Conservation (phyloP, 108 stramenopile genomes). For the Seminavis robusta region DNA sequence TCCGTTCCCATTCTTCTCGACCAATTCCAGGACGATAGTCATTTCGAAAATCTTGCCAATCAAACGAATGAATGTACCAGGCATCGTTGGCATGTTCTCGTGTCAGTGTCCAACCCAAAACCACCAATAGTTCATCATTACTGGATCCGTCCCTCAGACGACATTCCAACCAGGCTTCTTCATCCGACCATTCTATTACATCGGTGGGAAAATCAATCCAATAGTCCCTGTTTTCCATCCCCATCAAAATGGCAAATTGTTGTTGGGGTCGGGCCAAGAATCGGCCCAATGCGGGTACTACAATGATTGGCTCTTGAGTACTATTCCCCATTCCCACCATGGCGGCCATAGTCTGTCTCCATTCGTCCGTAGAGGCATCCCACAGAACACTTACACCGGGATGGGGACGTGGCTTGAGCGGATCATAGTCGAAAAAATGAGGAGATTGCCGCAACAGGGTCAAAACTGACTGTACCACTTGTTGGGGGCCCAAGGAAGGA, state of each 20-base stretch:
- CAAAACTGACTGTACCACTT: too few species aligned
- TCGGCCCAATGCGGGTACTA: constrained; percentile 37
- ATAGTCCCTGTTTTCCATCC: constrained; percentile 23
- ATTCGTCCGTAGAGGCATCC: too few species aligned
- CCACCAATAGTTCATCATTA: constrained; percentile 46
- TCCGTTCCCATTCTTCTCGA: constrained; percentile 81
- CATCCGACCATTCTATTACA: constrained; percentile 59
- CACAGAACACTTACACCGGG: too few species aligned
- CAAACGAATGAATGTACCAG: constrained; percentile 66
- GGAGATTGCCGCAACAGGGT: too few species aligned
- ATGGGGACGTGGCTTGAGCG: too few species aligned
- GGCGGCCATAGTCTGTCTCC: too few species aligned
- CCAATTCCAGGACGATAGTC: constrained; percentile 73
- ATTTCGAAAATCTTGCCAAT: constrained; percentile 85
- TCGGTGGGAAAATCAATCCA: constrained; percentile 48
- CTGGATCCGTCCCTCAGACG: constrained; percentile 31
- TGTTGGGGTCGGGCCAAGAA: constrained; percentile 46
- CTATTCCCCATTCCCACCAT: too few species aligned
- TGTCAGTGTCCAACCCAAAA: constrained; percentile 56
- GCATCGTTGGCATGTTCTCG: constrained; percentile 37
- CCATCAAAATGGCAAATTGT: constrained; percentile 76
- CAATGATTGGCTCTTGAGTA: too few species aligned
- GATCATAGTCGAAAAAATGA: too few species aligned
- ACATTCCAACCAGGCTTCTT: constrained; percentile 68
- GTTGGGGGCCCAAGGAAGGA: too few species aligned